Percentiles rank a stretch among this genome's conserved stretches.
Evolutionary conservation across 1,284 basidiomycete genomes (phyloP).

Genomic region (Apiotrichum sp.): DNA sequence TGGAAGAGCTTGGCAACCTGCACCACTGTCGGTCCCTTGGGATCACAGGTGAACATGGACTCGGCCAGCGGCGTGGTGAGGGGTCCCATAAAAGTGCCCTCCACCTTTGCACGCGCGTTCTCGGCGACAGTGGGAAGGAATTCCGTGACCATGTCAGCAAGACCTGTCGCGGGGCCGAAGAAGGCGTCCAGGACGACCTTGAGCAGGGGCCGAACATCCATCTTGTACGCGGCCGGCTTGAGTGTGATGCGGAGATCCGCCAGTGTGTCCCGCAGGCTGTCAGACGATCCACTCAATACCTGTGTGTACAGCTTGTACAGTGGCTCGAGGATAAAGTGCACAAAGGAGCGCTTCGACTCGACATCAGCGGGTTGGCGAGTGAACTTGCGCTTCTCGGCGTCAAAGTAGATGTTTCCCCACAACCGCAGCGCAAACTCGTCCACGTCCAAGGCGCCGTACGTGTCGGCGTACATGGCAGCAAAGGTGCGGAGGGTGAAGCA

Average conservation of each 20-base stretch:
- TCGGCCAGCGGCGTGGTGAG: constrained; percentile 69
- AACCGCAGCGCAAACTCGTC: constrained; percentile 69
- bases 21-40: constrained; percentile 82
- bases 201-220: constrained; percentile 91
- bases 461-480: constrained; percentile 92
- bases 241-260: constrained; percentile 72
- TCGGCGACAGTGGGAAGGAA: constrained; percentile 79
- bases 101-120: constrained; percentile 67
- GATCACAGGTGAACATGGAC: constrained; percentile 74
- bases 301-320: constrained; percentile 94
- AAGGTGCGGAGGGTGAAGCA: constrained; percentile 93
- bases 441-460: constrained; percentile 55
- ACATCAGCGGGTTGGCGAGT: constrained; percentile 74
- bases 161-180: constrained; percentile 80
- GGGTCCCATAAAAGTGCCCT: constrained; percentile 77
- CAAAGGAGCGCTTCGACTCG: constrained; percentile 79
- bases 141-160: constrained; percentile 87
- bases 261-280: constrained; percentile 75
- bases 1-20: constrained; percentile 92
- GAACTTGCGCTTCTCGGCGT: constrained; percentile 75
- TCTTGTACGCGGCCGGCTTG: constrained; percentile 93
- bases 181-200: constrained; percentile 93
- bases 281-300: constrained; percentile 87
- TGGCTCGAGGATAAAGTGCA: constrained; percentile 94
- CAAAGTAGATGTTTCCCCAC: constrained; percentile 98